A percentile compares a stretch with the other conserved stretches of the same genome.
Evolutionary conservation across 176 grass and related monocot genomes (phyloP).

Genomic region (Typha latifolia): DNA sequence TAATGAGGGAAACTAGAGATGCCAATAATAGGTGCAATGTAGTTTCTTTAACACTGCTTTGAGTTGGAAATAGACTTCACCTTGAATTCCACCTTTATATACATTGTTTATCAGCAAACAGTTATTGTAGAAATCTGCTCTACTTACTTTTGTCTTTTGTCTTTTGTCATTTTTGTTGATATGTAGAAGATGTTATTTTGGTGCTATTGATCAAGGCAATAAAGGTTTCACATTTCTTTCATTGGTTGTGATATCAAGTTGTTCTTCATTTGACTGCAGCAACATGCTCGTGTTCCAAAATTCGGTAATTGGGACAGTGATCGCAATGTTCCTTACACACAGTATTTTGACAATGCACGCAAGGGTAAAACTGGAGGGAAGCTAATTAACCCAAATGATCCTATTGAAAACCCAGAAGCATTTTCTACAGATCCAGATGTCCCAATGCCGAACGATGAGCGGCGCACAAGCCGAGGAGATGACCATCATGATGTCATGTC

Average conservation of each 20-base stretch:
- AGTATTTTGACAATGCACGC: constrained; percentile 55
- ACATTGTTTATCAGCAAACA: too few species aligned
- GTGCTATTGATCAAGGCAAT: too few species aligned
- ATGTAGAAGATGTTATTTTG: too few species aligned
- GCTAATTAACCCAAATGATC: constrained; percentile 33
- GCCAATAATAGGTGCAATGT: too few species aligned
- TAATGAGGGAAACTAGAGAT: too few species aligned
- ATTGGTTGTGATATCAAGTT: not conserved
- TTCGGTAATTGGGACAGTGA: constrained; percentile 68
- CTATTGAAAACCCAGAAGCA: constrained; percentile 24
- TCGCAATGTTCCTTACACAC: constrained; percentile 48
- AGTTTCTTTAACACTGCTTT: too few species aligned
- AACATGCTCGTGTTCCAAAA: constrained; percentile 47
- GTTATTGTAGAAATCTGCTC: too few species aligned
- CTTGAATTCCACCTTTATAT: too few species aligned
- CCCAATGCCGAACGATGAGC: constrained; percentile 36
- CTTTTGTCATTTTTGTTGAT: too few species aligned
- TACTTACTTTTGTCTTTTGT: too few species aligned
- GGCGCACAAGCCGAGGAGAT: constrained; percentile 30
- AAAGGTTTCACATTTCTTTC: not conserved
- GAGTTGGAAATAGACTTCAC: too few species aligned
- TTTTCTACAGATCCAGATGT: constrained; percentile 17
- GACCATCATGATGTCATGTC: constrained; percentile 22
- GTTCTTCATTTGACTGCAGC: not conserved
- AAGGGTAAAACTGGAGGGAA: constrained; percentile 54